Evolutionary conservation across 2,329 filamentous ascomycete genomes (phyloP), one percentile per base, ranked within the genome.

Genomic region (Lachnellula hyalina): DNA sequence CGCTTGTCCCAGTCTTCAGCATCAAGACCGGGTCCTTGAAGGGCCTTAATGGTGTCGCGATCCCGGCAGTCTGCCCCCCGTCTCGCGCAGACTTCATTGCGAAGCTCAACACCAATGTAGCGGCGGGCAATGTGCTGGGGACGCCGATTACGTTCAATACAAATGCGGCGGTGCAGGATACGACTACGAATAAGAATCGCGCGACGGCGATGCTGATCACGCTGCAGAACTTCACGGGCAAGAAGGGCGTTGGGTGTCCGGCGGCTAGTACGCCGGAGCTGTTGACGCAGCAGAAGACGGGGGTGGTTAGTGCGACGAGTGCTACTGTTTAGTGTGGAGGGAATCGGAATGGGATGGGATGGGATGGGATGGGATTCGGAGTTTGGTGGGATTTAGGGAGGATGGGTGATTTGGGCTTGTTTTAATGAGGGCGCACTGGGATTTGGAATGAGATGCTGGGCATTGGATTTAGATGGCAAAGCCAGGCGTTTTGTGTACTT

Each of bases 191-290:
- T 23, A 42, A 56, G 51, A 21, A 40, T 41, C 49, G 58, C 8
- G 58, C 55, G 14, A 60, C 58, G 17, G 58, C 55, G 7, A 57
- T 57, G 55, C 53, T 60, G 19, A 60, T 60, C n/a, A 57, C 55
- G 1, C 5, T 60, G 23, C 58, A 60, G 46, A 57, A 51, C 17
- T 57, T 60, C n/a, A 55, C 49, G 1, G 57, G 57, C 0, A 41
- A 35, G 11, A 57, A 59, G 47, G 57, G 57, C 14, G 54, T 56
- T 17, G 57, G 57, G 7, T 59, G 57, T 32, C 57, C 57, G 6
- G 57, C 46, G 21, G 54, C 57, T 19, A 55, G 52, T 35, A 54
- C 54, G 7, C 57, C 57, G 15, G 54, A 59, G 17, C 46, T 57
- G 47, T 51, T 51, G 14, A 45, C 41, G 1, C 51, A 57, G 50